Conservation (phyloP, 176 grass and related monocot species). For the Aegilops bicornis region DNA sequence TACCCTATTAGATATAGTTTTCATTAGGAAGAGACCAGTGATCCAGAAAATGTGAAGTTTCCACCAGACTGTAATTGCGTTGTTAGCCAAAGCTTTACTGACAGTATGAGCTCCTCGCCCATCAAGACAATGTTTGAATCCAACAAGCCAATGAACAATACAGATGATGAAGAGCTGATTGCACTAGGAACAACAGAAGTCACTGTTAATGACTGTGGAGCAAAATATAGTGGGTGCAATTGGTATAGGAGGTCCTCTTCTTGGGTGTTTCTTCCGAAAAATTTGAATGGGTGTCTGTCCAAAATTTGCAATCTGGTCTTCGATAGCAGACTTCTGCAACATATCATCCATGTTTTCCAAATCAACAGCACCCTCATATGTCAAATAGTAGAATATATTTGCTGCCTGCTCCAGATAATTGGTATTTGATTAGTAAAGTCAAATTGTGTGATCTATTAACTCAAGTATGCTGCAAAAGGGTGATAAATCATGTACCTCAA, state of each 20-base stretch:
- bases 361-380: constrained; percentile 96
- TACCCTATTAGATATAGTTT: constrained; percentile 1
- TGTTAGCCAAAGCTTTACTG: constrained; percentile 86
- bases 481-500: constrained; percentile 63
- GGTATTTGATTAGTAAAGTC: constrained; percentile 9
- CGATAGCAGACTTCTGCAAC: constrained; percentile 94
- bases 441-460: neutral
- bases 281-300: constrained; percentile 96
- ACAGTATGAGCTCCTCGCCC: constrained; percentile 67
- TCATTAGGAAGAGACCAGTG: constrained; percentile 57
- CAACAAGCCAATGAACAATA: constrained; percentile 79
- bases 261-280: constrained; percentile 94
- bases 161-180: constrained; percentile 47
- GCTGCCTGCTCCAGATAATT: constrained; percentile 61
- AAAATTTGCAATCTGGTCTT: constrained; percentile 99
- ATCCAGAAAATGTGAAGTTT: constrained; percentile 97
- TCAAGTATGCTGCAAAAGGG: neutral
- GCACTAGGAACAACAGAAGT: constrained; percentile 62
- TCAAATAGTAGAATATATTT: constrained; percentile 99
- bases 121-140: constrained; percentile 79
- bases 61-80: constrained; percentile 87
- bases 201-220: constrained; percentile 81
- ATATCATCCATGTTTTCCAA: constrained; percentile 99
- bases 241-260: constrained; percentile 95
- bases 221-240: constrained; percentile 98